Percentiles rank a stretch among this genome's conserved stretches.
phyloP scores from a whole-genome alignment of 169 alveolate species.

The Ichthyophthirius multifiliis region DNA sequence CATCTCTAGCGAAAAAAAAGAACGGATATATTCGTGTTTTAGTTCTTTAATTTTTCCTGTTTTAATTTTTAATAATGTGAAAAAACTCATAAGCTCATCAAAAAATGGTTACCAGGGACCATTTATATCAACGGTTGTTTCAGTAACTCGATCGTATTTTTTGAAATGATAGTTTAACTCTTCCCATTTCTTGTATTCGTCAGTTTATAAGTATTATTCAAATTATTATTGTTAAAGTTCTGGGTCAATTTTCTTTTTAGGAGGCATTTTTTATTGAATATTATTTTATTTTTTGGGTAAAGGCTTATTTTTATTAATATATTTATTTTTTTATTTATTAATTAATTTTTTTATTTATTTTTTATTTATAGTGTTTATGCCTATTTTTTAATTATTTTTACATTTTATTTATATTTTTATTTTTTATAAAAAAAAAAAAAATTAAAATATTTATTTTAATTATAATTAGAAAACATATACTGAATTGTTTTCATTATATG shows the following conservation, averaged over 20 bases:
- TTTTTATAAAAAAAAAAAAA: too few species aligned
- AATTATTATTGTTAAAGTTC: neutral
- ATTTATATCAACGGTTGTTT: neutral
- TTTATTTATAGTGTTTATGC: too few species aligned
- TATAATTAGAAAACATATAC: too few species aligned
- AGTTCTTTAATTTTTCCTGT: slow-evolving; percentile 10
- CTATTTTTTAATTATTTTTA: too few species aligned
- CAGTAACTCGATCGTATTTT: neutral
- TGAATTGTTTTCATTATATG: too few species aligned
- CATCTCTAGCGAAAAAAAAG: slow-evolving; percentile 11
- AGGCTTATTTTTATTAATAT: too few species aligned
- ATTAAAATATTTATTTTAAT: too few species aligned
- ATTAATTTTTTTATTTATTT: too few species aligned
- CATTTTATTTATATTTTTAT: too few species aligned
- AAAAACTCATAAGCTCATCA: neutral
- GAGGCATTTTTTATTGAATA: neutral
- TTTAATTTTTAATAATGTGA: neutral
- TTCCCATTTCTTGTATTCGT: neutral
- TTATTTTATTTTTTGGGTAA: too few species aligned
- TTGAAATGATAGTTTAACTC: neutral
- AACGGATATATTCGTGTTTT: neutral
- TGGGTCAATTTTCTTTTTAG: neutral
- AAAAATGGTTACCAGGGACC: neutral
- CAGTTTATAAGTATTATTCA: neutral
- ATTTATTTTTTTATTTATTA: too few species aligned